Evolutionary conservation across 345 rosid genomes (phyloP).

Genomic region (Anastatica hierochuntica): DNA sequence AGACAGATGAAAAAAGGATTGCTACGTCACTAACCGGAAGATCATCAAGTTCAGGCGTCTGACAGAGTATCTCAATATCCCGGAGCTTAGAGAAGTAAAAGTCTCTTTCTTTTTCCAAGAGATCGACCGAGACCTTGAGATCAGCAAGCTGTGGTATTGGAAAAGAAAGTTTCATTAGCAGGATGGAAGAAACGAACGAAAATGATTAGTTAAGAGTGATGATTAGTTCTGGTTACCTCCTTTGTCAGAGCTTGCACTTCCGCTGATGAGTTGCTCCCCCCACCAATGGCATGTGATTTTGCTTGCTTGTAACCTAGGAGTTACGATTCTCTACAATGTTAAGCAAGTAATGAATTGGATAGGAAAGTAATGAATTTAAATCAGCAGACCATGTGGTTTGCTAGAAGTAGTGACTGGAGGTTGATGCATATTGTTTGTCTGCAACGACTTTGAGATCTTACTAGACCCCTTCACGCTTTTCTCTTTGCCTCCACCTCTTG

Average conservation of each 20-base stretch:
- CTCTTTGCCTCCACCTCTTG: slow-evolving; percentile 58
- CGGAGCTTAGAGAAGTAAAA: slow-evolving; percentile 86
- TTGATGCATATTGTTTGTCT: slow-evolving; percentile 49
- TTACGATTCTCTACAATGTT: neutral
- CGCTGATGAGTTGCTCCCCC: slow-evolving; percentile 34
- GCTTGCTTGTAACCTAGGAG: slow-evolving; percentile 50
- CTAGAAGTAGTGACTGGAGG: slow-evolving; percentile 16
- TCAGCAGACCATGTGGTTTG: slow-evolving; percentile 50
- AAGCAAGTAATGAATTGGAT: no score
- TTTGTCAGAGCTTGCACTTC: slow-evolving; percentile 57
- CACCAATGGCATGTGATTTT: slow-evolving; percentile 29
- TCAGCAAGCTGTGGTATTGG: slow-evolving; percentile 49
- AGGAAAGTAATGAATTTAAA: neutral
- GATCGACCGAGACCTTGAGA: slow-evolving; percentile 66
- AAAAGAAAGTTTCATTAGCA: neutral
- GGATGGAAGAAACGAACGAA: slow-evolving; percentile 9
- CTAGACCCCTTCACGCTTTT: slow-evolving; percentile 27
- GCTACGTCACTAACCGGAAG: slow-evolving; percentile 38
- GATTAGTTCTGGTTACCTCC: slow-evolving; percentile 39
- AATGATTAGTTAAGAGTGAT: neutral
- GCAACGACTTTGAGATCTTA: slow-evolving; percentile 69
- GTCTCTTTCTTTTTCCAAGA: slow-evolving; percentile 82
- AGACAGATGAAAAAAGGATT: neutral
- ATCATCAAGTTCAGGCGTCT: slow-evolving; percentile 54
- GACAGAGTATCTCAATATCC: slow-evolving; percentile 79